Percentiles rank a stretch among this genome's conserved stretches.
These are phyloP conservation scores for Tricholoma bakamatsutake DNA, from an alignment of 768 basidiomycete species.

Conservation along the genomic window DNA sequence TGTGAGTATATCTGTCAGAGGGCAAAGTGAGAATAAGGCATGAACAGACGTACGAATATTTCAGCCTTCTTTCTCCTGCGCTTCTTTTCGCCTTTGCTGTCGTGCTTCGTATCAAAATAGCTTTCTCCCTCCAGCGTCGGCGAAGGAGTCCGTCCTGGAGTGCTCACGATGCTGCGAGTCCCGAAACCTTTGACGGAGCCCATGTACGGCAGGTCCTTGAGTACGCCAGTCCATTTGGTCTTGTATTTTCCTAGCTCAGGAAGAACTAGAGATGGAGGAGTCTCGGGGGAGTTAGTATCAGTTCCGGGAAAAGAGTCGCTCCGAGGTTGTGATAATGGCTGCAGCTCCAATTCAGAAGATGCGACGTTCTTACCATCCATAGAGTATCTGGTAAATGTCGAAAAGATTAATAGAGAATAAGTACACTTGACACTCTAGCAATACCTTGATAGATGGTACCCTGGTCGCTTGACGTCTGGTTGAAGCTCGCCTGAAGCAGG, in stretches of 20 bases:
- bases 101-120: constrained; percentile 12
- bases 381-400: constrained; percentile 17
- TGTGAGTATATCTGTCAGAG: not conserved
- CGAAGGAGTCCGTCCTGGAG: constrained; percentile 23
- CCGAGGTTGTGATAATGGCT: not conserved
- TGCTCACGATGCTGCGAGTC: constrained; percentile 14
- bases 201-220: constrained; percentile 26
- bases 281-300: not conserved
- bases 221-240: constrained; percentile 4
- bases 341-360: not conserved
- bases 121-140: constrained; percentile 21
- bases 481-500: constrained; percentile 42
- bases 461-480: constrained; percentile 56
- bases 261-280: constrained; percentile 5
- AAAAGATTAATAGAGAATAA: not conserved
- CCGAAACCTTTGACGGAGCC: constrained; percentile 13
- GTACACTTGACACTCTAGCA: not conserved
- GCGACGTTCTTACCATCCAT: constrained; percentile 5
- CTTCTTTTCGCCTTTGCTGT: constrained; percentile 36
- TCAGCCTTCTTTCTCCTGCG: constrained; percentile 66
- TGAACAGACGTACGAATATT: constrained; percentile 47
- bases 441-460: constrained; percentile 63
- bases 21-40: not conserved
- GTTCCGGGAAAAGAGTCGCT: not conserved
- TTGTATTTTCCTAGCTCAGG: constrained; percentile 4